These are phyloP conservation scores for Puya raimondii DNA, from an alignment of 176 grass and related monocot species.

Conservation along the genomic window DNA sequence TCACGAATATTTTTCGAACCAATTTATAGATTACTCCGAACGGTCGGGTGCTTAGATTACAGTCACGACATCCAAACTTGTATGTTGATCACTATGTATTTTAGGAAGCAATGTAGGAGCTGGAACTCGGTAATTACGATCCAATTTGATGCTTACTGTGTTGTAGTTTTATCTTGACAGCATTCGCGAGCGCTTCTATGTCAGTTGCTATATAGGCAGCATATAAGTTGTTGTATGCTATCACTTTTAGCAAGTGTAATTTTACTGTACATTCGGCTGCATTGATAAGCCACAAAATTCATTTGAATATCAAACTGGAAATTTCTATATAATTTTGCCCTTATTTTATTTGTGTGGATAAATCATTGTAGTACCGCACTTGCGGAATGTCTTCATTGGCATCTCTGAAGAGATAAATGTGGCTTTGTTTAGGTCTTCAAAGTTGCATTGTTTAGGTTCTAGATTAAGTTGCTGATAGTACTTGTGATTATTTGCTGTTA, in stretches of 20 bases:
- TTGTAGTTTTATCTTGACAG: neutral
- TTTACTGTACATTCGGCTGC: neutral
- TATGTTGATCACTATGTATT: neutral
- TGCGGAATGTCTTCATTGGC: too few species aligned
- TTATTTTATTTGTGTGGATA: neutral
- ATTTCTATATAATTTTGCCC: neutral
- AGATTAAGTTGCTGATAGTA: too few species aligned
- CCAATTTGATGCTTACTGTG: neutral
- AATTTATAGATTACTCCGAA: too few species aligned
- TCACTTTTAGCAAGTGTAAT: neutral
- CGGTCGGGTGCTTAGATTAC: too few species aligned
- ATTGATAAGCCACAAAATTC: neutral
- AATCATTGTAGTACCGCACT: too few species aligned
- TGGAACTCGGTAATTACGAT: neutral
- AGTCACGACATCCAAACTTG: neutral
- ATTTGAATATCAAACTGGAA: neutral
- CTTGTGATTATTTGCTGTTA: too few species aligned
- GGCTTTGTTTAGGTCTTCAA: too few species aligned
- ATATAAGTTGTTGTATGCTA: neutral
- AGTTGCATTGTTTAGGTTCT: too few species aligned
- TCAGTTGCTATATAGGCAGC: neutral
- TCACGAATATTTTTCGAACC: too few species aligned
- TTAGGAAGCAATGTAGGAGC: neutral
- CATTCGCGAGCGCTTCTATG: neutral
- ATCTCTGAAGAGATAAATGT: too few species aligned